Evolutionary conservation across 768 basidiomycete genomes (phyloP).

Genomic region (Trichaptum fuscoviolaceum): DNA sequence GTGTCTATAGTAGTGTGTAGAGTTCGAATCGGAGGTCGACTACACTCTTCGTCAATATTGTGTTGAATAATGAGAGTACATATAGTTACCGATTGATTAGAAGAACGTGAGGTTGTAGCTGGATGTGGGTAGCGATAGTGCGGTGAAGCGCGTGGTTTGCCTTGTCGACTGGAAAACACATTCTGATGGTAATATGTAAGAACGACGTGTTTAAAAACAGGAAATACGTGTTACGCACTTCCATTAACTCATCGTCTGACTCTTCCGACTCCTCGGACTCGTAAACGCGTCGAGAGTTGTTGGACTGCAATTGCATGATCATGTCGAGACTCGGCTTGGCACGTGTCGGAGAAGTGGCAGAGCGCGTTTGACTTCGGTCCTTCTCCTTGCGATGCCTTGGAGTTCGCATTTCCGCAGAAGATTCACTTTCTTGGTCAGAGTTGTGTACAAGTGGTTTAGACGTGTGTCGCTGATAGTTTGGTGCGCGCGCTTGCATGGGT

Average conservation of each 20-base stretch:
- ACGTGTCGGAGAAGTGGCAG: slow-evolving; percentile 37
- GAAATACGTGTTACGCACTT: not conserved
- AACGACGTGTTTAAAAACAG: not conserved
- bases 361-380: not conserved
- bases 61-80: not conserved
- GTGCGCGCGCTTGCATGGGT: not conserved
- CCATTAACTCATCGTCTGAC: slow-evolving; percentile 9
- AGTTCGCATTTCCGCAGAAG: not conserved
- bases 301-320: slow-evolving; percentile 48
- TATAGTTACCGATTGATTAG: not conserved
- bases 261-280: slow-evolving; percentile 27
- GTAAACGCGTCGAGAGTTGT: slow-evolving; percentile 44
- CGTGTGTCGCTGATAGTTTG: not conserved
- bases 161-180: slow-evolving; percentile 8
- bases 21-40: not conserved
- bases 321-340: slow-evolving; percentile 41
- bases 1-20: not conserved
- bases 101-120: not conserved
- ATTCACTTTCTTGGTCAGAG: not conserved
- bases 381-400: not conserved
- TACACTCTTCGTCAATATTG: not conserved
- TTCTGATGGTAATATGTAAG: slow-evolving; percentile 3
- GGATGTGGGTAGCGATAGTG: not conserved
- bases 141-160: not conserved
- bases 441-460: not conserved